These are phyloP conservation scores for Gleditsia sinensis DNA, from an alignment of 306 rosid genomes.

Conservation along the genomic window DNA sequence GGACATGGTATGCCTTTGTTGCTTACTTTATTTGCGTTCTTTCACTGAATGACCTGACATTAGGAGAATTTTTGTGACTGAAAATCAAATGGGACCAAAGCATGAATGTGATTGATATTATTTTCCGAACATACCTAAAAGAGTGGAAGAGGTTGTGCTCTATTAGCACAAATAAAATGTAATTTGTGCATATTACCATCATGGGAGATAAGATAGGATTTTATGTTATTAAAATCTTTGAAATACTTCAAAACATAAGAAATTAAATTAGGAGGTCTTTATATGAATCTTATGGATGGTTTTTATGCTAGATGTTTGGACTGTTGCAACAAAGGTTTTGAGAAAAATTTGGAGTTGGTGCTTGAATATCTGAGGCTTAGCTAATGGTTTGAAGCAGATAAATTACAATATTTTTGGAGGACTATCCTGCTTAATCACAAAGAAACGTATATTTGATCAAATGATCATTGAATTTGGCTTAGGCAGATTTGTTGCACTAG, in stretches of 20 bases:
- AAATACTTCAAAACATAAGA: constrained; percentile 14
- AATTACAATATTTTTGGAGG: background rate
- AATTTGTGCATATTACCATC: background rate
- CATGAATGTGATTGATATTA: constrained; percentile 21
- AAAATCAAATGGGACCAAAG: background rate
- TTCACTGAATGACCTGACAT: constrained; percentile 9
- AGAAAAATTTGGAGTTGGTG: background rate
- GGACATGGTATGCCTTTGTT: constrained; percentile 75
- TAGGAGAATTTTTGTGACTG: constrained; percentile 5
- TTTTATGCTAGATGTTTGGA: background rate
- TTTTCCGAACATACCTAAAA: constrained; percentile 20
- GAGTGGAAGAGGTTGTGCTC: constrained; percentile 4
- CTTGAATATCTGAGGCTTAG: background rate
- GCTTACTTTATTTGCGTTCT: constrained; percentile 28
- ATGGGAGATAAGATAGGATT: background rate
- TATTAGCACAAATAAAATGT: background rate
- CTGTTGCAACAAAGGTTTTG: background rate
- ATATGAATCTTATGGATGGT: background rate
- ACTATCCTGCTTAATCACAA: background rate
- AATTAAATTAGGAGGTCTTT: constrained; percentile 10
- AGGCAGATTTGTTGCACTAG: background rate
- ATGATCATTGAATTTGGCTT: background rate
- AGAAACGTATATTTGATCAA: background rate
- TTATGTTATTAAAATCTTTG: background rate
- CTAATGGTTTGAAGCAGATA: background rate